Conservation (phyloP, 169 alveolate species). For the Eimeria tenella region DNA sequence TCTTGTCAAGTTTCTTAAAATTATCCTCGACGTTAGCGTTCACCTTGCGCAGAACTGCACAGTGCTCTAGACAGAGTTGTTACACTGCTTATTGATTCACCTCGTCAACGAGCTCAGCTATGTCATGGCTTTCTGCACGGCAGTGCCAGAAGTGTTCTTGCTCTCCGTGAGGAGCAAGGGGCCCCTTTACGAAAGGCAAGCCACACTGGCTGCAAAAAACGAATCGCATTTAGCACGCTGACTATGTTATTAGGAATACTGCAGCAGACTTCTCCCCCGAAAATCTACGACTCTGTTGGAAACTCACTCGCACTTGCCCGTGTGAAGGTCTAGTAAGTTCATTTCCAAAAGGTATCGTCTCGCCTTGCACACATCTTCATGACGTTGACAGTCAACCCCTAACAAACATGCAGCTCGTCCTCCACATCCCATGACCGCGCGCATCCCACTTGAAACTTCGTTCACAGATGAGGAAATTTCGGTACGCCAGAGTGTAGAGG, state of each 20-base stretch:
- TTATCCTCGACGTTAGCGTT: too few relatives aligned
- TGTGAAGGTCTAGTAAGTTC: conserved; percentile 25
- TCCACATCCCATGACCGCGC: too few relatives aligned
- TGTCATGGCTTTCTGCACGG: conserved; percentile 55
- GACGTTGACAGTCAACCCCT: conserved; percentile 49
- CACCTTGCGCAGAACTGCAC: too few relatives aligned
- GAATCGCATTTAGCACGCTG: neutral
- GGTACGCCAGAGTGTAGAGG: too few relatives aligned
- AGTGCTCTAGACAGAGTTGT: too few relatives aligned
- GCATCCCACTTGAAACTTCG: too few relatives aligned
- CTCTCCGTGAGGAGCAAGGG: conserved; percentile 62
- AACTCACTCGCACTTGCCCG: conserved; percentile 30
- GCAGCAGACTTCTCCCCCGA: too few relatives aligned
- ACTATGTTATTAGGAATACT: too few relatives aligned
- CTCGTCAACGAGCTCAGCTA: conserved; percentile 53
- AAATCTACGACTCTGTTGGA: neutral
- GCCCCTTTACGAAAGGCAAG: conserved; percentile 34
- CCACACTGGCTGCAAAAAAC: conserved; percentile 28
- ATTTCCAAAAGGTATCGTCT: conserved; percentile 4
- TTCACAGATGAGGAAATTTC: too few relatives aligned
- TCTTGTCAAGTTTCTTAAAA: too few relatives aligned
- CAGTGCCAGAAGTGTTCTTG: conserved; percentile 46
- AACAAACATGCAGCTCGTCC: too few relatives aligned
- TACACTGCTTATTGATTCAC: neutral
- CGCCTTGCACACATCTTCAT: conserved; percentile 44